phyloP scores from a whole-genome alignment of 2,329 filamentous ascomycete genomes.

The Aspergillus phoenicis region DNA sequence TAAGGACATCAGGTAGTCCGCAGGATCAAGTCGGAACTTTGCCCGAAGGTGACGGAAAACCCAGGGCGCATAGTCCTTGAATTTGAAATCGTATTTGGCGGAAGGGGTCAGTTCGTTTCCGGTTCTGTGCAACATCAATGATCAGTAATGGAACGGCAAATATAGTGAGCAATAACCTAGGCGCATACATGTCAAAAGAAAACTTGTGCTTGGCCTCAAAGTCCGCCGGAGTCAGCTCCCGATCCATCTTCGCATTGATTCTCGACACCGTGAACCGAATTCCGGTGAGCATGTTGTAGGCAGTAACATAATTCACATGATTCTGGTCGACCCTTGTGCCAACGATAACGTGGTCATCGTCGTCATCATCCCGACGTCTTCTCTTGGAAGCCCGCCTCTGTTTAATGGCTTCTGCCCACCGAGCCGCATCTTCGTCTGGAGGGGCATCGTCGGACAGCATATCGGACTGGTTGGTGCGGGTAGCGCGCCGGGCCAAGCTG shows the following conservation, averaged over 20 bases:
- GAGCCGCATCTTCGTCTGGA: conserved; percentile 84
- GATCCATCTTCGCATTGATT: conserved; percentile 94
- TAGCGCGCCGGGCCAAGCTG: conserved; percentile 76
- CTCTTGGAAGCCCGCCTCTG: conserved; percentile 89
- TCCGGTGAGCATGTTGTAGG: conserved; percentile 99
- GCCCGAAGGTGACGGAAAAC: conserved; percentile 90
- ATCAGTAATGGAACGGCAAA: conserved; percentile 1
- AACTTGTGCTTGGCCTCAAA: conserved; percentile 96
- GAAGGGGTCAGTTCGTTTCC: conserved; percentile 97
- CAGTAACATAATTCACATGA: conserved; percentile 95
- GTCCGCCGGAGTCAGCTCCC: conserved; percentile 84
- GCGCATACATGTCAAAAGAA: conserved; percentile 91
- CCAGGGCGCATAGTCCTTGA: conserved; percentile 99
- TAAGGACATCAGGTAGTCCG: conserved; percentile 96
- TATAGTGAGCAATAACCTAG: not conserved
- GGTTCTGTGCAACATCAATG: conserved; percentile 59
- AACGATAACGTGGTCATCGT: conserved; percentile 85
- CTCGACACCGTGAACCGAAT: conserved; percentile 96
- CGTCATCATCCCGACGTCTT: conserved; percentile 82
- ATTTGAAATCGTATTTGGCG: conserved; percentile 99
- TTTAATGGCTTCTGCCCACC: conserved; percentile 90
- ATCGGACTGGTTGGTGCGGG: conserved; percentile 83
- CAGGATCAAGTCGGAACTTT: conserved; percentile 88
- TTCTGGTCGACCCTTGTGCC: conserved; percentile 97
- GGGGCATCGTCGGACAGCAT: conserved; percentile 78